phyloP scores from a whole-genome alignment of 805 yeast genomes.

The Blastobotrys americana region DNA sequence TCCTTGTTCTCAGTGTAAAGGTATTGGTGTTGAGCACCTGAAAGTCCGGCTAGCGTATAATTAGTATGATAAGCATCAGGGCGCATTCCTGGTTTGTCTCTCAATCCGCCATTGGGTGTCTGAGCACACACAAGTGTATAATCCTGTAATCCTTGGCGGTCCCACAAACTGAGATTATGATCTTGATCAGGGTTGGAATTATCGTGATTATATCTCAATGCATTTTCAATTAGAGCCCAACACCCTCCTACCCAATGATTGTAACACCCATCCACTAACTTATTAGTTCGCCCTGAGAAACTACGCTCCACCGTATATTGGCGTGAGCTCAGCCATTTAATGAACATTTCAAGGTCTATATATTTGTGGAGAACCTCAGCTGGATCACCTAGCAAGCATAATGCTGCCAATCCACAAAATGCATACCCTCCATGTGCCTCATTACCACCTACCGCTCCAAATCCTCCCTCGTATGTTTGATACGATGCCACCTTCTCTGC shows the following conservation, averaged over 20 bases:
- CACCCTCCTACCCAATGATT: constrained; percentile 92
- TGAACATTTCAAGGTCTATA: constrained; percentile 43
- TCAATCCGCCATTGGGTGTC: constrained; percentile 58
- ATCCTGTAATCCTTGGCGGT: constrained; percentile 49
- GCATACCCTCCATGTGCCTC: constrained; percentile 99
- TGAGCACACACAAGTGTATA: constrained; percentile 79
- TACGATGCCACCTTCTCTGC: constrained; percentile 57
- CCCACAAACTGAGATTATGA: constrained; percentile 33
- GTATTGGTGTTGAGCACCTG: constrained; percentile 46
- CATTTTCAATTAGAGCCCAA: constrained; percentile 53
- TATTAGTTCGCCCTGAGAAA: constrained; percentile 81
- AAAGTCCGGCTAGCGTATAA: constrained; percentile 71
- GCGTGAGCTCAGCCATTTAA: constrained; percentile 61
- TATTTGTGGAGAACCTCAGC: constrained; percentile 29
- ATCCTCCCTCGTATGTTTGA: constrained; percentile 94
- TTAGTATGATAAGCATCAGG: constrained; percentile 91
- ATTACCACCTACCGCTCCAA: constrained; percentile 71
- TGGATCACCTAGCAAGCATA: constrained; percentile 41
- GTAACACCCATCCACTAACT: constrained; percentile 93
- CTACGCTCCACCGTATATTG: constrained; percentile 80
- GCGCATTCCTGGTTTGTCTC: constrained; percentile 77
- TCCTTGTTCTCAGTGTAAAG: constrained; percentile 17
- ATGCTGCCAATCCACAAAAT: constrained; percentile 73
- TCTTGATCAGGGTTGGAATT: constrained; percentile 22
- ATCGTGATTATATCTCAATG: too few relatives aligned